phyloP scores from a whole-genome alignment of 768 basidiomycete species.

The Pleurotus platypus region DNA sequence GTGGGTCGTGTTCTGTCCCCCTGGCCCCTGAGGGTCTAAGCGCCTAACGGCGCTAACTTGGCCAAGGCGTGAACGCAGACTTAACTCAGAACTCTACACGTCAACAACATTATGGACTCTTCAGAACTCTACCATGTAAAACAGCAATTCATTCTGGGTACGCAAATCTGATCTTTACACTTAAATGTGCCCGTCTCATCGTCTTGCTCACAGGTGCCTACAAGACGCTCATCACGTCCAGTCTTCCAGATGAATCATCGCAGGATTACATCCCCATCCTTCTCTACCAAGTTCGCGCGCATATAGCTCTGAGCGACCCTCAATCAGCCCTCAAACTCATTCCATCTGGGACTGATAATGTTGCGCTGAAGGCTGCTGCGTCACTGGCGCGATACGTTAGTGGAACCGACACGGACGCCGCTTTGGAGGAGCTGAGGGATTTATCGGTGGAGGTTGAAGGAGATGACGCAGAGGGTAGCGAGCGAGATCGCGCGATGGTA shows the following conservation, averaged over 20 bases:
- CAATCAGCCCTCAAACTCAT: slow-evolving; percentile 54
- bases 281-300: slow-evolving; percentile 77
- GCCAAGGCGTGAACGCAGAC: too few relatives aligned
- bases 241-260: slow-evolving; percentile 58
- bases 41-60: too few relatives aligned
- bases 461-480: slow-evolving; percentile 64
- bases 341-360: slow-evolving; percentile 54
- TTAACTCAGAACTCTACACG: neutral
- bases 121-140: slow-evolving; percentile 65
- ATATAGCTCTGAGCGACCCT: slow-evolving; percentile 66
- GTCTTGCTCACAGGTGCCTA: slow-evolving; percentile 51
- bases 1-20: too few relatives aligned
- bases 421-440: slow-evolving; percentile 81
- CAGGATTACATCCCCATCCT: slow-evolving; percentile 61
- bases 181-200: neutral
- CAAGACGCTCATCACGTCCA: slow-evolving; percentile 50
- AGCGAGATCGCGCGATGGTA: slow-evolving; percentile 70
- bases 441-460: slow-evolving; percentile 83
- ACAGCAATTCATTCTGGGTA: slow-evolving; percentile 76
- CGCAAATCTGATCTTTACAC: neutral
- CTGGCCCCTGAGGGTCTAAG: too few relatives aligned
- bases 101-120: slow-evolving; percentile 41
- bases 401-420: slow-evolving; percentile 43
- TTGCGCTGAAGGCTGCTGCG: slow-evolving; percentile 65
- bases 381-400: slow-evolving; percentile 71